phyloP scores from a whole-genome alignment of 768 basidiomycete species.

The Boletus speciosus region DNA sequence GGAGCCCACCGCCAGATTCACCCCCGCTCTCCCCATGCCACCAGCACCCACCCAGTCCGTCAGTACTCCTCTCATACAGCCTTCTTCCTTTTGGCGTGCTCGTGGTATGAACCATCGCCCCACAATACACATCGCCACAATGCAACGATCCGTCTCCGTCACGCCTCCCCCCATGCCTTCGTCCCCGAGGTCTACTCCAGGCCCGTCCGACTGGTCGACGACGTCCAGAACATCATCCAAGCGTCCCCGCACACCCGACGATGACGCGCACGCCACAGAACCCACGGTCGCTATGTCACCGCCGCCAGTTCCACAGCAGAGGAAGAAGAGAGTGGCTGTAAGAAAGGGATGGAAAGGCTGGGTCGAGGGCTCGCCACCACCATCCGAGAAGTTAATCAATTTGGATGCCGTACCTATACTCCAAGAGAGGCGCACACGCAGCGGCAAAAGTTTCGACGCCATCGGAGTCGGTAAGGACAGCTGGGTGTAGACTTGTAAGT shows the following conservation, averaged over 20 bases:
- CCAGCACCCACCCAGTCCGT: constrained; percentile 23
- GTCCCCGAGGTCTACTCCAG: constrained; percentile 71
- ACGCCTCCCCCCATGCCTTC: constrained; percentile 67
- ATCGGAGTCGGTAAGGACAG: constrained; percentile 73
- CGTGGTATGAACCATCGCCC: constrained; percentile 45
- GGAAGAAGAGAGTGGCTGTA: constrained; percentile 59
- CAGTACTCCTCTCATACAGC: constrained; percentile 28
- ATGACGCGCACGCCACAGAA: constrained; percentile 43
- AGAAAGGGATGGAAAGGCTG: constrained; percentile 90
- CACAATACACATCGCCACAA: constrained; percentile 65
- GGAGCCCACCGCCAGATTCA: constrained; percentile 15
- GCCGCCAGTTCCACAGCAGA: constrained; percentile 33
- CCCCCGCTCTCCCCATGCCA: constrained; percentile 17
- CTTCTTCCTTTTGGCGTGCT: constrained; percentile 61
- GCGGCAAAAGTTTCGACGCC: constrained; percentile 82
- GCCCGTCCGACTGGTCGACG: constrained; percentile 67
- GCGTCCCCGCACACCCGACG: constrained; percentile 70
- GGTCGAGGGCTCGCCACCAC: constrained; percentile 82
- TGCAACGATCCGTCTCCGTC: constrained; percentile 69
- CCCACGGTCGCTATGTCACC: constrained; percentile 19
- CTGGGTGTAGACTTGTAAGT: constrained; percentile 64
- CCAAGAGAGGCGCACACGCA: constrained; percentile 73
- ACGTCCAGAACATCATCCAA: constrained; percentile 80
- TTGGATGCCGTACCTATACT: constrained; percentile 69
- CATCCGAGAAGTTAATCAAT: constrained; percentile 79